Evolutionary conservation across 75 land plant species (phyloP), one percentile per base, ranked within the genome.

Genomic region (Azolla pinnata): DNA sequence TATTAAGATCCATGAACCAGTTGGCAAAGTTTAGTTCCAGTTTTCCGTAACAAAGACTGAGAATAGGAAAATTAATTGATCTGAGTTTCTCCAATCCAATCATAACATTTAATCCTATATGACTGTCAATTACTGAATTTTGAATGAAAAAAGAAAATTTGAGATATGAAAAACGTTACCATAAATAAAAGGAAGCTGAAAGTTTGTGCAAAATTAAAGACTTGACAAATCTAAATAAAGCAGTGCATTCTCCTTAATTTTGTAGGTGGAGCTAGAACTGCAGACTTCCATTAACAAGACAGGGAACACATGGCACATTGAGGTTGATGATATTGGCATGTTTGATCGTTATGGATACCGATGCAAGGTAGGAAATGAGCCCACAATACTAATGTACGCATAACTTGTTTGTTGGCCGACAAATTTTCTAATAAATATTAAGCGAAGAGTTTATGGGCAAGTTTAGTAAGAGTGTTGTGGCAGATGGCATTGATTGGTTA

Each of bases 341-440:
- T 93, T 66, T 76, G 63, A 62, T 4, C 61, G 85, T 45, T 93
- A 93, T 78, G 96, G 99, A 14, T 93, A 88, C 67, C 80, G 83
- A 23, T 85, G 83, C 66, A 93, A 81, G 68, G 81, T 78, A 50
- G 62, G 48, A 1, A 14, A n/a, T n/a, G n/a, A n/a, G n/a, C n/a
- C n/a, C n/a, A n/a, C n/a, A n/a, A n/a, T n/a, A n/a, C n/a, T n/a
- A n/a, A n/a, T n/a, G n/a, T n/a, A n/a, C n/a, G n/a, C n/a, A n/a
- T n/a, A n/a, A n/a, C n/a, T n/a, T n/a, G n/a, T n/a, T n/a, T n/a
- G n/a, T n/a, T n/a, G n/a, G n/a, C n/a, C n/a, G n/a, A n/a, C n/a
- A n/a, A n/a, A n/a, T n/a, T n/a, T n/a, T n/a, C 25, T 7, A 50
- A 50, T 17, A 24, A 20, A 19, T 4, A 50, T 50, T 4, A 7